Evolutionary conservation across 306 rosid species (phyloP).

Genomic region (Casuarina equisetifolia): DNA sequence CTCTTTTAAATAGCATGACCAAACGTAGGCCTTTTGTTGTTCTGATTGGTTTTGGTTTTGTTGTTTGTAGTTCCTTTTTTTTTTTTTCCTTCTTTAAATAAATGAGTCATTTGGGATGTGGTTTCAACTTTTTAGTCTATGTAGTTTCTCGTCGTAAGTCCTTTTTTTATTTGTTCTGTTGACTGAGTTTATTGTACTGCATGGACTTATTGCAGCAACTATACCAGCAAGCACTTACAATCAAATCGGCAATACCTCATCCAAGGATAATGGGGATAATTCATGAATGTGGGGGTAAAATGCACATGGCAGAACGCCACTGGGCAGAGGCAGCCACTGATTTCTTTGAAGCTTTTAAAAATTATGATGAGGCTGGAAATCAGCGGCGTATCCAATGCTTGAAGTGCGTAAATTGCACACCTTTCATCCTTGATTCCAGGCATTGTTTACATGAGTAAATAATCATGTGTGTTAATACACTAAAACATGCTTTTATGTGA

Average conservation of each 20-base stretch:
- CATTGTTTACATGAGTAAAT: background rate
- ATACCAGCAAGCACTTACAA: constrained; percentile 93
- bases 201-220: constrained; percentile 74
- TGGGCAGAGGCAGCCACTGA: constrained; percentile 99
- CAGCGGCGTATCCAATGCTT: constrained; percentile 97
- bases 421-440: constrained; percentile 25
- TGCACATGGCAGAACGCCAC: constrained; percentile 99
- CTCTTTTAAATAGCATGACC: background rate
- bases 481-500: background rate
- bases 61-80: background rate
- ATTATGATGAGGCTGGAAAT: constrained; percentile 96
- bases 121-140: background rate
- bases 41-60: background rate
- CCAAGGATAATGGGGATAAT: constrained; percentile 98
- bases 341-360: constrained; percentile 95
- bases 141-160: background rate
- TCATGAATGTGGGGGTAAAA: constrained; percentile 98
- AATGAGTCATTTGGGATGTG: background rate
- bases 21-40: background rate
- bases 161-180: constrained; percentile 24
- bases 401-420: constrained; percentile 50
- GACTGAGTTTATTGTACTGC: constrained; percentile 25
- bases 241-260: constrained; percentile 99
- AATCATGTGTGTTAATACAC: constrained; percentile 1
- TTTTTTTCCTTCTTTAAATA: background rate